These are phyloP conservation scores for Suhomyces canberraensis DNA, from an alignment of 805 yeast genomes.

Conservation along the genomic window DNA sequence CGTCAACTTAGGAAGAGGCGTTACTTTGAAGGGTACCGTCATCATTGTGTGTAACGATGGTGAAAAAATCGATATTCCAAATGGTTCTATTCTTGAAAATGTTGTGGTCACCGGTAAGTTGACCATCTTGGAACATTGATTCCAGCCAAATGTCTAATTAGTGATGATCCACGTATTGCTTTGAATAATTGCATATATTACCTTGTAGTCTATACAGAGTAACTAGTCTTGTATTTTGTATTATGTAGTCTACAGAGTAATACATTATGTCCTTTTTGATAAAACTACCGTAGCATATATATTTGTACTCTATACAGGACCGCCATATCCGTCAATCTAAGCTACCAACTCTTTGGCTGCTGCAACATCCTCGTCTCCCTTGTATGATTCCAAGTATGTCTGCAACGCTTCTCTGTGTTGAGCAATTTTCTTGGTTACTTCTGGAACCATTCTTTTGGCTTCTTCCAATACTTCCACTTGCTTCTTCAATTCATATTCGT, in stretches of 20 bases:
- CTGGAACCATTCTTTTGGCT: conserved; percentile 36
- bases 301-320: too few species aligned
- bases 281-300: too few species aligned
- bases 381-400: conserved; percentile 33
- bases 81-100: conserved; percentile 90
- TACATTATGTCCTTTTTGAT: too few species aligned
- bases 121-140: conserved; percentile 85
- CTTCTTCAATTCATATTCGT: conserved; percentile 63
- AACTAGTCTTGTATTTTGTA: background rate
- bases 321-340: too few species aligned
- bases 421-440: conserved; percentile 15
- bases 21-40: conserved; percentile 93
- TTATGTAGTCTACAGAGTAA: too few species aligned
- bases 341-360: conserved; percentile 22
- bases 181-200: background rate
- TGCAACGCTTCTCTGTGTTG: conserved; percentile 39
- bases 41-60: conserved; percentile 97
- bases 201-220: background rate
- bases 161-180: background rate
- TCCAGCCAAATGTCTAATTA: background rate
- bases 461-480: conserved; percentile 37
- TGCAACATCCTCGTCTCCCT: conserved; percentile 32
- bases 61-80: conserved; percentile 94
- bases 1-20: conserved; percentile 84
- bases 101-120: conserved; percentile 96